Conservation (phyloP, 2,329 filamentous ascomycete species). For the Epichloe sylvatica region DNA sequence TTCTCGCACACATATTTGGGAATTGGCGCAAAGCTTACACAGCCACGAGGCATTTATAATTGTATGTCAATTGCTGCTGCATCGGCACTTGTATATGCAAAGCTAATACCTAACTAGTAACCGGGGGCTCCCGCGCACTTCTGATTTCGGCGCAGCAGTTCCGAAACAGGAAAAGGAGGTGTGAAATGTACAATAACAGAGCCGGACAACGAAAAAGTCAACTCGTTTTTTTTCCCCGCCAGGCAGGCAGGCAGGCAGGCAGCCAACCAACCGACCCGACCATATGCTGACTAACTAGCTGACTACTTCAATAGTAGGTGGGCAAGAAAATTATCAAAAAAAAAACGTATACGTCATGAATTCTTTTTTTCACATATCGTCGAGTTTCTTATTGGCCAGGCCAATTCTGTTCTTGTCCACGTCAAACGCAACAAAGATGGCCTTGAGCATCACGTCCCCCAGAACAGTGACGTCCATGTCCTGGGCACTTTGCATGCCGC, state of each 20-base stretch:
- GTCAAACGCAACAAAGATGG: constrained; percentile 61
- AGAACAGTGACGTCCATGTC: constrained; percentile 46
- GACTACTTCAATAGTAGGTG: background rate
- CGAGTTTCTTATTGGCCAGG: constrained; percentile 30
- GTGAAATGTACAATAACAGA: background rate
- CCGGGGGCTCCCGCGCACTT: background rate
- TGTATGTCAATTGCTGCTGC: background rate
- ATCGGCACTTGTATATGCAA: background rate
- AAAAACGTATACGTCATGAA: background rate
- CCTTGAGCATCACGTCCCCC: constrained; percentile 69
- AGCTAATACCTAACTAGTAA: background rate
- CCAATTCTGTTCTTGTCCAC: constrained; percentile 25
- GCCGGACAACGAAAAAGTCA: background rate
- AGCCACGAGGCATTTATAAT: background rate
- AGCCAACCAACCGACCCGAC: no score
- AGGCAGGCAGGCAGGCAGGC: no score
- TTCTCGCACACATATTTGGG: background rate
- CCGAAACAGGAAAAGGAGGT: background rate
- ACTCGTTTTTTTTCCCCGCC: no score
- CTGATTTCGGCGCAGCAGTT: background rate
- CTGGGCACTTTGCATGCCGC: constrained; percentile 53
- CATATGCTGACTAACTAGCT: no score
- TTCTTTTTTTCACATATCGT: constrained; percentile 7
- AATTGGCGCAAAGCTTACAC: background rate
- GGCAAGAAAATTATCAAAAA: background rate